Evolutionary conservation across 345 rosid species (phyloP), one percentile per base, ranked within the genome.

Genomic region (Aethionema arabicum): DNA sequence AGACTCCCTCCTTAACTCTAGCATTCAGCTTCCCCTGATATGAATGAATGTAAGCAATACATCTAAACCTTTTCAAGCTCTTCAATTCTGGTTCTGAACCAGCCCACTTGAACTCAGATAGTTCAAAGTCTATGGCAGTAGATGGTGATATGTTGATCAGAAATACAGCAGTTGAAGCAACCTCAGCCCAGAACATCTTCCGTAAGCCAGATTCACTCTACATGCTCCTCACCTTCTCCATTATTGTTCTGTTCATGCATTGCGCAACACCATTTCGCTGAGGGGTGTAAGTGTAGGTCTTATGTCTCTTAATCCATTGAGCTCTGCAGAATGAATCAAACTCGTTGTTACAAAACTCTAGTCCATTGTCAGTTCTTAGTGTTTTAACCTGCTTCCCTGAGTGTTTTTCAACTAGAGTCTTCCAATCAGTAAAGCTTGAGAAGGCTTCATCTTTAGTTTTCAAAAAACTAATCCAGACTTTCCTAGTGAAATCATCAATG

Each of bases 131-230:
- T 4, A 44, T 44, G 9, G 8, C 49, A 6, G 7, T 6, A 39
- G 7, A 6, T 6, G 6, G 43, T 6, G 43, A 39, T 39, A 6
- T 39, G 7, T 39, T 39, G 7, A 39, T 39, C 7, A 44, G 49
- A 11, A 10, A 44, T 10, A 5, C 11, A 4, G 49, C 49, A 10
- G 11, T 44, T 8, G 11, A 10, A 4, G 11, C 8, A 10, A 15
- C 49, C 14, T 44, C 49, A 44, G 49, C 49, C 49, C 49, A 44
- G 14, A 44, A 44, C 11, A 44, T 11, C 9, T 44, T 44, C 4
- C 7, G 11, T 4, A 44, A 11, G 4, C 49, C 49, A 44, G 49
- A 5, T 5, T 44, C 14, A 4, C 11, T n/a, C 9, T 4, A 11
- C 49, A 44, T 44, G 9, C 49, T 10, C 14, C 49, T 44, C 11